Evolutionary conservation across 495 filamentous ascomycete genomes (phyloP).

Genomic region (Aspergillus leporis): DNA sequence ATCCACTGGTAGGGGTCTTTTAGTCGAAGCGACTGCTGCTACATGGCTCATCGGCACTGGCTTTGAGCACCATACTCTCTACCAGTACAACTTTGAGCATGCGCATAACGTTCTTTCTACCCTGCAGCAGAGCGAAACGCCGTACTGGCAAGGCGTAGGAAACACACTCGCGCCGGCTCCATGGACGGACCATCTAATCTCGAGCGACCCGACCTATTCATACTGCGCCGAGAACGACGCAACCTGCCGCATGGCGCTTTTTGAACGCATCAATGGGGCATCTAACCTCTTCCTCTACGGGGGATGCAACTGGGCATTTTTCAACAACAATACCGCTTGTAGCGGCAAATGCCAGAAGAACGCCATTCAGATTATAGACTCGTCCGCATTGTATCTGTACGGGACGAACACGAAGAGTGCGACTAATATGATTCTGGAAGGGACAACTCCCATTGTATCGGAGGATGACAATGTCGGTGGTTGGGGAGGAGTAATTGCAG

Average conservation of each 20-base stretch:
- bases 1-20: conserved; percentile 49
- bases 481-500: conserved; percentile 60
- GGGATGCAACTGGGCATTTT: conserved; percentile 53
- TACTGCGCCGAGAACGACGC: conserved; percentile 34
- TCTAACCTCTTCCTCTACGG: conserved; percentile 57
- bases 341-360: conserved; percentile 46
- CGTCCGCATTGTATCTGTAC: conserved; percentile 38
- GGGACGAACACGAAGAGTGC: conserved; percentile 43
- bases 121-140: conserved; percentile 47
- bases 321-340: conserved; percentile 44
- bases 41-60: conserved; percentile 47
- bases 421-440: conserved; percentile 42
- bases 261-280: conserved; percentile 37
- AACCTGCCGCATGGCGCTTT: conserved; percentile 45
- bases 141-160: conserved; percentile 49
- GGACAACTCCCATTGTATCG: conserved; percentile 29
- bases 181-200: conserved; percentile 34
- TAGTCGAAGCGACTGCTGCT: conserved; percentile 47
- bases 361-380: conserved; percentile 35
- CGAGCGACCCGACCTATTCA: conserved; percentile 45
- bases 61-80: conserved; percentile 51
- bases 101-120: conserved; percentile 50
- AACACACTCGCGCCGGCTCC: conserved; percentile 42
- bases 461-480: conserved; percentile 51
- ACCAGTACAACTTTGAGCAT: conserved; percentile 51